Evolutionary conservation across 352 stramenopile species (phyloP).

Genomic region (Globisporangium ultimum): DNA sequence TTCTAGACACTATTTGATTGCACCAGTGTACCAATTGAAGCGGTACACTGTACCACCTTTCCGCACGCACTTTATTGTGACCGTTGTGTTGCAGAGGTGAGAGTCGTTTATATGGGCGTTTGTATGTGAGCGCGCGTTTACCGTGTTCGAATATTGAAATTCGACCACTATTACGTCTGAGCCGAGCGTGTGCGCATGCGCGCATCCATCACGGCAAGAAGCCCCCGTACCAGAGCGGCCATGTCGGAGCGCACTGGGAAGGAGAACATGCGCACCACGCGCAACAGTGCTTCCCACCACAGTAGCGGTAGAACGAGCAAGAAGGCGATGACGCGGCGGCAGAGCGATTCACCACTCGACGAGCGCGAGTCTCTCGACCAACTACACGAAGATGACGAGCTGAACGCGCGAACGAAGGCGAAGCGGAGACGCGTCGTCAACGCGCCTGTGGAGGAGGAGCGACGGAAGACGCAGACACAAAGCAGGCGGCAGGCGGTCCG

Average conservation of each 20-base stretch:
- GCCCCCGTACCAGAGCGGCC: not conserved
- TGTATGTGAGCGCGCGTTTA: not conserved
- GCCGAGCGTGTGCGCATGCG: not conserved
- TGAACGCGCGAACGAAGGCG: no score
- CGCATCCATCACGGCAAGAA: not conserved
- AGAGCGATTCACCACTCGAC: no score
- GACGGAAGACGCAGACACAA: no score
- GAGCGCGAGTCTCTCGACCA: no score
- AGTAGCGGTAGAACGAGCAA: conserved; percentile 6
- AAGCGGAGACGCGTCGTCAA: no score
- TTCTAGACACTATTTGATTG: no score
- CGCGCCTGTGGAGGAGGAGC: no score
- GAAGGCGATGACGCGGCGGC: not conserved
- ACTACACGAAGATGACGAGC: no score
- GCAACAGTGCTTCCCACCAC: not conserved
- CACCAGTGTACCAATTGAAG: not conserved
- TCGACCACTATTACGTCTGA: no score
- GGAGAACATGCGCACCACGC: not conserved
- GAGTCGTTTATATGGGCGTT: no score
- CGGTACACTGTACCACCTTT: not conserved
- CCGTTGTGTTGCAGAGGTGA: not conserved
- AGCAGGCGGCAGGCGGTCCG: no score
- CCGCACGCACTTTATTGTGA: not conserved
- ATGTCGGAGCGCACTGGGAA: not conserved
- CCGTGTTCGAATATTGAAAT: conserved; percentile 1